These are phyloP conservation scores for Parietichytrium sp. DNA, from an alignment of 108 stramenopile genomes.

Conservation along the genomic window DNA sequence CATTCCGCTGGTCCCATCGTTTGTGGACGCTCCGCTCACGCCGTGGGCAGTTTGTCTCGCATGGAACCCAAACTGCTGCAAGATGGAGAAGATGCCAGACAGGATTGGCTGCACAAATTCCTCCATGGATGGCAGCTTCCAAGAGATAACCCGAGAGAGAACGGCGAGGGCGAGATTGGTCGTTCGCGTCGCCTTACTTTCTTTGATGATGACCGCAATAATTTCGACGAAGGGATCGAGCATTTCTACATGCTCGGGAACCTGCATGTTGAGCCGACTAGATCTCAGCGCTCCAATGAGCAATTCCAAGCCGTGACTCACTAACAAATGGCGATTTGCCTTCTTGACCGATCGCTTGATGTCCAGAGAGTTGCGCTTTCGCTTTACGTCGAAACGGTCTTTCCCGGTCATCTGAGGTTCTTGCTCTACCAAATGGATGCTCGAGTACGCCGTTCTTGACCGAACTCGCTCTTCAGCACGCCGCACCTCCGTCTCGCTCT, in stretches of 20 bases:
- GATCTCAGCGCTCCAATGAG: not conserved
- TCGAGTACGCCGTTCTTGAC: not conserved
- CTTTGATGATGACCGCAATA: not conserved
- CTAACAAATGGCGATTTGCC: conserved; percentile 22
- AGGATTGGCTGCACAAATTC: not conserved
- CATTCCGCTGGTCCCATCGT: too few species aligned
- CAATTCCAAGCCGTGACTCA: not conserved
- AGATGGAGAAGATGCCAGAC: not conserved
- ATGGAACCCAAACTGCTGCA: conserved; percentile 24
- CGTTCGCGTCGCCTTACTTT: not conserved
- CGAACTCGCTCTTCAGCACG: not conserved
- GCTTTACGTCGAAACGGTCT: not conserved
- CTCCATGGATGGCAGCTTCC: conserved; percentile 28
- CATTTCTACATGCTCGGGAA: not conserved
- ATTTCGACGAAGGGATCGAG: conserved; percentile 19
- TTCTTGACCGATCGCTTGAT: not conserved
- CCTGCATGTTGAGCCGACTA: not conserved
- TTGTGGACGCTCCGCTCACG: not conserved
- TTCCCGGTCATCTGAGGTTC: not conserved
- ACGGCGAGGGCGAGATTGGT: not conserved
- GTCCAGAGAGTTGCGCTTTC: not conserved
- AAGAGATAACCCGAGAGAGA: not conserved
- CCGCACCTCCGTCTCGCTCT: not conserved
- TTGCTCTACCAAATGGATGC: not conserved
- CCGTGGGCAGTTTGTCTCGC: conserved; percentile 6